Conservation (phyloP, 2,329 filamentous ascomycete genomes). For the Arachnopeziza araneosa region DNA sequence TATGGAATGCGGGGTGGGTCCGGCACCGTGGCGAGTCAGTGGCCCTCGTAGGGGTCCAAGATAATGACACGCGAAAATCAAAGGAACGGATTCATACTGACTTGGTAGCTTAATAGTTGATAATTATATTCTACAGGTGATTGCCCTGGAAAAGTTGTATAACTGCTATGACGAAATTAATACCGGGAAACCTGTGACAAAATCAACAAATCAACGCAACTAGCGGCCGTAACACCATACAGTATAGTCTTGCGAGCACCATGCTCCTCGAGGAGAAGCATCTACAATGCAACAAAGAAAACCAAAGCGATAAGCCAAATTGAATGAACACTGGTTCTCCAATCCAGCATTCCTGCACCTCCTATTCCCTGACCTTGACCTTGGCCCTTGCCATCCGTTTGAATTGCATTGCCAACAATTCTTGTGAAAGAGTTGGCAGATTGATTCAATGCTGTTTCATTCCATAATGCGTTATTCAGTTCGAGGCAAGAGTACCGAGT, state of each 20-base stretch:
- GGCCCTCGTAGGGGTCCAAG: no score
- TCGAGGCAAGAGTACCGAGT: constrained; percentile 44
- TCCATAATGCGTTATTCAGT: constrained; percentile 46
- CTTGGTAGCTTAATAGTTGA: no score
- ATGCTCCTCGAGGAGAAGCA: background rate
- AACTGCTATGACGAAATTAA: no score
- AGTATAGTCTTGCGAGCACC: background rate
- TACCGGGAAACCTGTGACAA: no score
- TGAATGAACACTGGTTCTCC: constrained; percentile 31
- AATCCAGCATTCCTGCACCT: constrained; percentile 27
- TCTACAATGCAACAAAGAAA: constrained; percentile 29
- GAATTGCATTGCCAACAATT: constrained; percentile 23
- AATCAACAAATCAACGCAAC: background rate
- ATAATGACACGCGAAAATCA: background rate
- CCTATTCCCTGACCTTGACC: constrained; percentile 31
- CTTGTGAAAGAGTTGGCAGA: constrained; percentile 27
- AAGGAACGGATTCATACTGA: background rate
- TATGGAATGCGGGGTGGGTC: background rate
- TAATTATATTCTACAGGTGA: no score
- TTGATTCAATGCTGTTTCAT: constrained; percentile 40
- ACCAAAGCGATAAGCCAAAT: constrained; percentile 31
- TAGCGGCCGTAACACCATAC: background rate
- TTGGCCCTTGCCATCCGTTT: constrained; percentile 26
- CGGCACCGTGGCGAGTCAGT: no score
- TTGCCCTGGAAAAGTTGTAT: no score